Evolutionary conservation across 2,329 filamentous ascomycete species (phyloP), one percentile per base, ranked within the genome.

Genomic region (Fusarium sterilihyphosum): DNA sequence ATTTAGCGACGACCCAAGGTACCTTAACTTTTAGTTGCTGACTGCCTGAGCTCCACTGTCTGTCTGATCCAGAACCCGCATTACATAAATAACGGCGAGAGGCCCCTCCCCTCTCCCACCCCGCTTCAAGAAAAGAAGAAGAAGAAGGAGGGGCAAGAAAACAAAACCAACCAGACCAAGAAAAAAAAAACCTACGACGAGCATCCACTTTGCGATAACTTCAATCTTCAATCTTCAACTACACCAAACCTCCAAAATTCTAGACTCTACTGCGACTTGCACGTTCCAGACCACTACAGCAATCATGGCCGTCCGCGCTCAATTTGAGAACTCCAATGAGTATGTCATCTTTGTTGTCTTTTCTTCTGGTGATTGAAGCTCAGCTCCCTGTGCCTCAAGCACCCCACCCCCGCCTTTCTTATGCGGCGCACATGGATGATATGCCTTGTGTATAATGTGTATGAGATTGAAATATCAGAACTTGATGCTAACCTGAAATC

Each of bases 241-340:
- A 35, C 24, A 38, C 18, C n/a, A 40, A 44, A 49, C 62, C 24
- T 49, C 61, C 61, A 75, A 70, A 61, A 77, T 78, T 72, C 50
- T 61, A 73, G 56, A 57, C 70, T 58, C 56, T 54, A 73, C 54
- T 54, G 71, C 75, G 29, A 67, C 63, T 44, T 66, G 44, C 35
- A 60, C 66, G 17, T 68, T 61, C 35, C 71, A 72, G 29, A 76
- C 60, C 31, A 73, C 50, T 60, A 66, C 70, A 72, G 74, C 69
- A 79, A 86, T 79, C 80, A 92, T 92, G 91, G 90, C 91, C 81
- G 90, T 92, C 67, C 89, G 91, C 81, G 90, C 91, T 77, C 90
- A 94, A 83, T 96, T 96, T 83, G 94, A 96, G 86, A 96, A 95
- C 87, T 96, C 93, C 80, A 96, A 96, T 86, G 94, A 96, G 93